phyloP scores from a whole-genome alignment of 306 rosid species.

The Dryas drummondii region DNA sequence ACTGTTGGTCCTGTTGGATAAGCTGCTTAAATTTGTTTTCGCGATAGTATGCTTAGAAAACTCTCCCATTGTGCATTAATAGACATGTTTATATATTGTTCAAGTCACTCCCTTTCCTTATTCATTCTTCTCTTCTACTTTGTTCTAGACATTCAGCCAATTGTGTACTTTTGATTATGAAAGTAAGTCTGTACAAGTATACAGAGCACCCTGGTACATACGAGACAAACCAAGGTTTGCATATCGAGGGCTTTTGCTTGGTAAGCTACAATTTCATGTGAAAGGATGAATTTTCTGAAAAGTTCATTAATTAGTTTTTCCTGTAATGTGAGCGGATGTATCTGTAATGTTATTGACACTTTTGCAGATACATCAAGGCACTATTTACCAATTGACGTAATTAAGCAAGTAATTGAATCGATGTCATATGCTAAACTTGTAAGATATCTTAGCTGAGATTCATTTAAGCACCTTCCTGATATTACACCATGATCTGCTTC shows the following conservation, averaged over 20 bases:
- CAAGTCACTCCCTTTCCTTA: slow-evolving; percentile 17
- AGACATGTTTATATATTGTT: slow-evolving; percentile 4
- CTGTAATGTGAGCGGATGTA: slow-evolving; percentile 9
- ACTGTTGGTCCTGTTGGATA: neutral
- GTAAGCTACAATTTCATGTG: slow-evolving; percentile 42
- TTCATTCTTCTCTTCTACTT: slow-evolving; percentile 25
- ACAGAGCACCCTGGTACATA: slow-evolving; percentile 86
- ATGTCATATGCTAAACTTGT: slow-evolving; percentile 97
- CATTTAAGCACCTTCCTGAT: slow-evolving; percentile 13
- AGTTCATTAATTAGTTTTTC: slow-evolving; percentile 19
- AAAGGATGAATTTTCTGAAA: slow-evolving; percentile 3
- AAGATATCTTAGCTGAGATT: slow-evolving; percentile 31
- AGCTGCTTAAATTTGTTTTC: neutral
- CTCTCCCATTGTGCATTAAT: neutral
- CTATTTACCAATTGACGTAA: slow-evolving; percentile 70
- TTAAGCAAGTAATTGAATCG: slow-evolving; percentile 83
- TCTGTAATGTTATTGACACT: slow-evolving; percentile 17
- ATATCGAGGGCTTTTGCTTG: slow-evolving; percentile 88
- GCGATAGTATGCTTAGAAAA: neutral
- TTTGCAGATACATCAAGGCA: slow-evolving; percentile 94
- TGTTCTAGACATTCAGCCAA: slow-evolving; percentile 93
- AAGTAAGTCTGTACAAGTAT: slow-evolving; percentile 65
- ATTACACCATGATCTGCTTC: slow-evolving; percentile 10
- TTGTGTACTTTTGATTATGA: slow-evolving; percentile 76
- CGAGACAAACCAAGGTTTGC: slow-evolving; percentile 83